phyloP scores from a whole-genome alignment of 306 rosid species.

The Cicer bijugum region DNA sequence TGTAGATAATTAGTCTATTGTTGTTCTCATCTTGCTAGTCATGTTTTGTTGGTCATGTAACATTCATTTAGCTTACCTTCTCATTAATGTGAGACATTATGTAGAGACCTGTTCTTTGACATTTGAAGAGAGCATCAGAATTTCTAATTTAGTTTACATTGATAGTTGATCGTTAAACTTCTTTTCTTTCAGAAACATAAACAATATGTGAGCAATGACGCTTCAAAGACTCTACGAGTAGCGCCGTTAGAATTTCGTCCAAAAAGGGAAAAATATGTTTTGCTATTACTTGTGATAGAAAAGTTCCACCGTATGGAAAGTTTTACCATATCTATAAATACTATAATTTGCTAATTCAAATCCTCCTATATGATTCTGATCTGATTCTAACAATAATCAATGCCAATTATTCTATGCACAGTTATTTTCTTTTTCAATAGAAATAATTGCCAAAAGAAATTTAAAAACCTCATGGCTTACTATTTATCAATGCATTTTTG shows the following conservation, averaged over 20 bases:
- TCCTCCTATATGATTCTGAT: not conserved
- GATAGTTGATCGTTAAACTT: constrained; percentile 22
- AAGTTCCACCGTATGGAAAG: not conserved
- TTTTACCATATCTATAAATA: not conserved
- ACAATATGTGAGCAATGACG: not conserved
- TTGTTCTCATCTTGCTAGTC: not conserved
- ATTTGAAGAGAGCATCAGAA: not conserved
- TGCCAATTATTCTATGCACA: not conserved
- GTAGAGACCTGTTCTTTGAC: constrained; percentile 1
- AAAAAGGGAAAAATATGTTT: not conserved
- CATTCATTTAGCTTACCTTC: constrained; percentile 12
- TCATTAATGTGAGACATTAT: constrained; percentile 15
- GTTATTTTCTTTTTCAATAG: not conserved
- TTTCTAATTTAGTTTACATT: not conserved
- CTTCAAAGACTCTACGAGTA: not conserved
- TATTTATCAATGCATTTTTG: not conserved
- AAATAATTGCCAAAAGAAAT: not conserved
- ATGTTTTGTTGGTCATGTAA: constrained; percentile 28
- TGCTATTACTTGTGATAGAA: not conserved
- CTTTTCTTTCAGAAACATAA: constrained; percentile 1
- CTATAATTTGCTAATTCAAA: not conserved
- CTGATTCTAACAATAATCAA: not conserved
- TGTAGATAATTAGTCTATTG: constrained; percentile 13
- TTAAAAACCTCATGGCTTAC: not conserved
- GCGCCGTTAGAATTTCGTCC: constrained; percentile 10